phyloP scores from a whole-genome alignment of 140 eudicot genomes.

The Bidens hawaiensis region DNA sequence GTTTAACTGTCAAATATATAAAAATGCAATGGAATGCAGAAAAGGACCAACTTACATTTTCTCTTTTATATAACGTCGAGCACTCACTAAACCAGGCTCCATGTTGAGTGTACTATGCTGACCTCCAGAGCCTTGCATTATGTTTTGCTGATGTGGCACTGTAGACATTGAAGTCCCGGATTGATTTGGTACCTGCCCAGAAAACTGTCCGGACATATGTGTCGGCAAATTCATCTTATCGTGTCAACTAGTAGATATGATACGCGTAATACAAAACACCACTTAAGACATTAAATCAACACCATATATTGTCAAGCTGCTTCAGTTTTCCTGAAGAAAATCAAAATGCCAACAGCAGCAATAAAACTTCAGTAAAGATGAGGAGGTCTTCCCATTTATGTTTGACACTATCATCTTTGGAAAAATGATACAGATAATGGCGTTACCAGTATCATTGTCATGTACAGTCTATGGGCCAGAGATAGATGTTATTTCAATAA shows the following conservation, averaged over 20 bases:
- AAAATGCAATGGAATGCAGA: not conserved
- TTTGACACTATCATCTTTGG: slow-evolving; percentile 6
- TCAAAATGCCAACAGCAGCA: slow-evolving; percentile 1
- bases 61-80: slow-evolving; percentile 43
- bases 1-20: not conserved
- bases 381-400: not conserved
- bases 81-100: slow-evolving; percentile 43
- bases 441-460: not conserved
- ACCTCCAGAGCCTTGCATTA: slow-evolving; percentile 50
- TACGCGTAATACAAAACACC: slow-evolving; percentile 11
- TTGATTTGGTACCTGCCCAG: slow-evolving; percentile 62
- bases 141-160: slow-evolving; percentile 57
- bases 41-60: slow-evolving; percentile 56
- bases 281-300: not conserved
- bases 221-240: slow-evolving; percentile 69
- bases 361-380: slow-evolving; percentile 4
- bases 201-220: slow-evolving; percentile 49
- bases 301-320: slow-evolving; percentile 13
- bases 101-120: slow-evolving; percentile 36
- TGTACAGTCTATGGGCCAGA: not conserved
- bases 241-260: slow-evolving; percentile 16
- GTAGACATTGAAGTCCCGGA: slow-evolving; percentile 42
- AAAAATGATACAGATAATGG: slow-evolving; percentile 1
- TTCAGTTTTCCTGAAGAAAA: slow-evolving; percentile 17
- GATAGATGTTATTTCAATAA: not conserved